A percentile compares a stretch with the other conserved stretches of the same genome.
Evolutionary conservation across 257 asterid species (phyloP).

Genomic region (Ophiorrhiza pumila): DNA sequence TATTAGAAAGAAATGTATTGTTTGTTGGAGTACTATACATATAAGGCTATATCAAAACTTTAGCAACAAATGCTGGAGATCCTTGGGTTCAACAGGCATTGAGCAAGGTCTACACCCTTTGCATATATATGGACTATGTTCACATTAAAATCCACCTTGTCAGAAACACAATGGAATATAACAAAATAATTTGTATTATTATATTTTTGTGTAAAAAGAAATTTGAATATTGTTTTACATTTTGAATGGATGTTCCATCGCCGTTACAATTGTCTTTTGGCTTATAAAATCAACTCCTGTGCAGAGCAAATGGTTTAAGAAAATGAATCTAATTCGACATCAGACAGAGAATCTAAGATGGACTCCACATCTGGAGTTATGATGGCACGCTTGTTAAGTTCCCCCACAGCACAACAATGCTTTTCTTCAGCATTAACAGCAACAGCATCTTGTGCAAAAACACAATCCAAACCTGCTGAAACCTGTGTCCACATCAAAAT

Average conservation of each 20-base stretch:
- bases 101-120: no score
- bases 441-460: conserved; percentile 52
- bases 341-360: conserved; percentile 40
- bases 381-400: conserved; percentile 51
- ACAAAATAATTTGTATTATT: background rate
- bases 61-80: background rate
- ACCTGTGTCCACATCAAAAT: conserved; percentile 41
- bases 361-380: conserved; percentile 61
- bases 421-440: conserved; percentile 49
- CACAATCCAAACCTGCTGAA: conserved; percentile 54
- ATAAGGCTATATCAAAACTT: background rate
- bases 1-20: no score
- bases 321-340: conserved; percentile 31
- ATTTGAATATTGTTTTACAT: background rate
- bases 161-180: background rate
- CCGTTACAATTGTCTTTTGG: background rate
- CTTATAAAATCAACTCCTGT: background rate
- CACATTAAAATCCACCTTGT: background rate
- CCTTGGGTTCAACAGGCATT: background rate
- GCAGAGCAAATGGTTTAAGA: background rate
- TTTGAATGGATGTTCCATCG: background rate
- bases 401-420: conserved; percentile 57
- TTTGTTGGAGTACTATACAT: no score
- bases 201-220: background rate
- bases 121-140: no score